Evolutionary conservation across 1,284 basidiomycete genomes (phyloP), one percentile per base, ranked within the genome.

Genomic region (Gomphus bonarii): DNA sequence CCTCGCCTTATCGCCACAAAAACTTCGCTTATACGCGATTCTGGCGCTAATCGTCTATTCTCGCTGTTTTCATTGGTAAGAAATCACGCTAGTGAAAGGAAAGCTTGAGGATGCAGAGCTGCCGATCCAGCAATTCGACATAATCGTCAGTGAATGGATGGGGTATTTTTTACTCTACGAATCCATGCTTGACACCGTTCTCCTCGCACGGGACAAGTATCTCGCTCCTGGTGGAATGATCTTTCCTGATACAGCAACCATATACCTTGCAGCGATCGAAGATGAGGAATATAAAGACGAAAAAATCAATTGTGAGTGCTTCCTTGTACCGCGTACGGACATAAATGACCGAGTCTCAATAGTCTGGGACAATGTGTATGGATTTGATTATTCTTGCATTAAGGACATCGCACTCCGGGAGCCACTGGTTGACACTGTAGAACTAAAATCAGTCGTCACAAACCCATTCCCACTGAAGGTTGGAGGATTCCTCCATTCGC

Each of bases 311-410:
- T 97, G 93, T 95, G 67, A 67, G 88, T 76, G 3, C 20, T 16
- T 31, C 53, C 58, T 50, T 55, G 5, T 9, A 1, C 16, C 53
- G 20, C 11, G 18, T 25, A 44, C 16, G 55, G 25, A 35, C 54
- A 50, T 25, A 25, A 14, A 12, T 51, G 30, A 33, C n/a, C 31
- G 20, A 28, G n/a, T n/a, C n/a, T 49, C 11, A 44, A 5, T 65
- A 95, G 93, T 97, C 79, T 99, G 97, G 97, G 95, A 98, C 69
- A 95, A 98, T 66, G 97, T 99, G 31, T 99, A 99, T 72, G 97
- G 97, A 46, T 99, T 99, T 71, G 94, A 99, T 74, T 99, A 94
- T 74, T 97, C 93, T 49, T 98, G 95, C 73, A 99, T 99, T 80
- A 98, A 99, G 73, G 94, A 97, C 69, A 97, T 99, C 67, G 97